Base-by-base conservation (phyloP, 805 yeast genomes). In the Blastobotrys muscicola region DNA sequence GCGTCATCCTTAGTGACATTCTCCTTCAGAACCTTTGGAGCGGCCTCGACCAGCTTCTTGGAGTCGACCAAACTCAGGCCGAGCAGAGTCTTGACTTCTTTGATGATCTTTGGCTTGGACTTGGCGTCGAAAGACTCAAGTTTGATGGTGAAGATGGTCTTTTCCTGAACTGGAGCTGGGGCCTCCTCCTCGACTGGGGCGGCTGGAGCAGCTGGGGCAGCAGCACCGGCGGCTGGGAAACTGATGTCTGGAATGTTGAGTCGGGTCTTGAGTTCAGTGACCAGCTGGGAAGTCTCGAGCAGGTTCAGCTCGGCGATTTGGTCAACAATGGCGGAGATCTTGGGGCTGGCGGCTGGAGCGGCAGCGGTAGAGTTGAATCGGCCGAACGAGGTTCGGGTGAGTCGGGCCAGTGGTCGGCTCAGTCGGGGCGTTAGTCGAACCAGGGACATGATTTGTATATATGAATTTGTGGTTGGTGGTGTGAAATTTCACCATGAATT, bases 1-100 rank as follows among this genome's bases (percentile, higher is more conserved):
- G 97, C 97, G 58, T 92, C 99, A 62, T 85, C 99, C 75, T 92
- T 92, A 50, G 94, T 82, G 49, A 92, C 87, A 57, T 87, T 86
- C 58, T 92, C 99, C 72, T 92, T 92, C 66, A 92, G 73, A 38
- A 84, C 72, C 75, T 92, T 92, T 56, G 99, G 99, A 49, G 99
- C 97, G 58, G 86, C 69, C 72, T 92, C 99, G 46, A 92, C 99
- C 54, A 92, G 85, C 71, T 92, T 92, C 80, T 92, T 92, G 50
- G 97, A 85, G 64, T 92, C 97, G 48, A 92, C 98, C 56, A 92
- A 75, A 5, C 95, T 85, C 57, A 92, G 74, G 11, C 96, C 96
- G 59, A 92, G 75, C 60, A 90, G 71, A 49, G 82, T 74, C 73
- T 92, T 92, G 56, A 92, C 94, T 70, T 92, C 98, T 73, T 92